Evolutionary conservation across 2,329 filamentous ascomycete species (phyloP), one percentile per base, ranked within the genome.

Genomic region (Neonectria neomacrospora): DNA sequence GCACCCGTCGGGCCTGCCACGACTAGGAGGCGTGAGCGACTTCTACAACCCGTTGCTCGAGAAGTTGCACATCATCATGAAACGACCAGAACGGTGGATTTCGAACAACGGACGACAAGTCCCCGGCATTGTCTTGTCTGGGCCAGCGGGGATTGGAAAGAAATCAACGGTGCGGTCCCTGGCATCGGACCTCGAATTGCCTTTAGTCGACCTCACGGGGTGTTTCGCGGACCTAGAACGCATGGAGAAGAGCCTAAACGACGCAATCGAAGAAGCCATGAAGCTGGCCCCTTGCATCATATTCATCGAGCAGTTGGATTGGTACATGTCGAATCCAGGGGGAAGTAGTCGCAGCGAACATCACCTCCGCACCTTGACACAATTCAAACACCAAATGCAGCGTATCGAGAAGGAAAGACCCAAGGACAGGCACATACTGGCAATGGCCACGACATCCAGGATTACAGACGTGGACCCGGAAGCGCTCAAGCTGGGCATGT

Each of bases 221-320:
- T 80, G 78, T 18, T 74, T 82, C 2, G 65, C 73, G 2, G 79
- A 80, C n/a, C 71, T 71, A 0, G 80, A 82, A 44, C 78, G 78
- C 28, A 67, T 80, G 59, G 78, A 78, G 37, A 80, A 76, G 69
- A 78, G 75, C 34, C 61, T 82, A 0, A 70, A 71, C 3, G 80
- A 82, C 22, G 79, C 78, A 2, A 67, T 82, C 1, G 94, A 98
- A 12, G 92, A 96, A 73, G 96, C 96, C 0, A 93, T 92, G 75
- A 86, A 88, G 58, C 85, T 94, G 39, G 94, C 95, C 0, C 96
- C 96, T 0, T 97, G 93, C 73, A 83, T 99, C 5, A 85, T 99
- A 5, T 96, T 97, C 73, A 91, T 98, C 61, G 94, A 97, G 70
- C 91, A 97, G 70, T 92, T 98, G 55, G 94, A 99, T 77, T 67